phyloP scores from a whole-genome alignment of 2,329 filamentous ascomycete species.

The Neonectria coccinea region DNA sequence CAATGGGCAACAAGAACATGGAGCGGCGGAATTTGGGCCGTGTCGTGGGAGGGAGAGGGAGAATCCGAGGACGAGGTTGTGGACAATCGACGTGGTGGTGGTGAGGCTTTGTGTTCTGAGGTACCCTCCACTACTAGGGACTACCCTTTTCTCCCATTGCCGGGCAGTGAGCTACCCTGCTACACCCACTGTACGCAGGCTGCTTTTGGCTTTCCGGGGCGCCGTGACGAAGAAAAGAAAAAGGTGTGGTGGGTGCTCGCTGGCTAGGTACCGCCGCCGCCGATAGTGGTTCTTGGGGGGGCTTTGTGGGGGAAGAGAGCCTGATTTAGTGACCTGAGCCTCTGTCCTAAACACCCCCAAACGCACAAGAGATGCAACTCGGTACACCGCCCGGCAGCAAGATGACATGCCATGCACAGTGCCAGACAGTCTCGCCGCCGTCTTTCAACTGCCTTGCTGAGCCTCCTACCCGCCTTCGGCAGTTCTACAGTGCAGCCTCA shows the following conservation, averaged over 20 bases:
- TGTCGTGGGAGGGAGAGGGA: conserved; percentile 45
- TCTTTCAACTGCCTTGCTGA: background rate
- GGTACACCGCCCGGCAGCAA: conserved; percentile 2
- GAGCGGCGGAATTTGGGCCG: conserved; percentile 45
- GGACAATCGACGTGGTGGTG: conserved; percentile 49
- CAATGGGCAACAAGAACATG: conserved; percentile 54
- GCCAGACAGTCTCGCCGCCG: background rate
- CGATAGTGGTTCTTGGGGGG: conserved; percentile 4
- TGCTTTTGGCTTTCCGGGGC: conserved; percentile 15
- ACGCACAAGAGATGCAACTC: background rate
- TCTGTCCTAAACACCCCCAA: conserved; percentile 5
- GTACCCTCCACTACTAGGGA: conserved; percentile 19
- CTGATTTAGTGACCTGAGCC: conserved; percentile 7
- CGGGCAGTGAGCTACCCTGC: conserved; percentile 1
- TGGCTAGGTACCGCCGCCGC: conserved; percentile 16
- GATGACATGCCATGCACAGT: background rate
- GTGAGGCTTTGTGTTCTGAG: conserved; percentile 58
- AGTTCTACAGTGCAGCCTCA: background rate
- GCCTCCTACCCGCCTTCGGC: conserved; percentile 1
- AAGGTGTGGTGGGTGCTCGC: conserved; percentile 25
- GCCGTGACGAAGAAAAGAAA: conserved; percentile 16
- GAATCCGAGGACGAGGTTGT: conserved; percentile 43
- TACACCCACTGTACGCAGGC: conserved; percentile 35
- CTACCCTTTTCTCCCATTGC: conserved; percentile 21
- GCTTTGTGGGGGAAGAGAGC: conserved; percentile 6